Conservation (phyloP, 306 rosid species). For the Cicer chorassanicum region DNA sequence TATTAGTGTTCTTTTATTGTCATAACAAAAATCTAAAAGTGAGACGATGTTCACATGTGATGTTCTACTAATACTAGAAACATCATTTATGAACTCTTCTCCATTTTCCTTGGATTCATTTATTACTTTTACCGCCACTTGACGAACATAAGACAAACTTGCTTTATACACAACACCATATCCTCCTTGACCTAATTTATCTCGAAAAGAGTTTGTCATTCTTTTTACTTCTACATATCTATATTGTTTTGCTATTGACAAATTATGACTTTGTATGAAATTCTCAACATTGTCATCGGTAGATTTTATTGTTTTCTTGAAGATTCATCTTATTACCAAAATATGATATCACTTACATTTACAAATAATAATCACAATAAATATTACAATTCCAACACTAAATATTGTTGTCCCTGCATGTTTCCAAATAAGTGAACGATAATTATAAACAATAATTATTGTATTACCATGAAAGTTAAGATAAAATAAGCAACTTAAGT, state of each 20-base stretch:
- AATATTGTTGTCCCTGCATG: not conserved
- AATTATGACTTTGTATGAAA: slow-evolving; percentile 19
- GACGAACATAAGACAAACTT: slow-evolving; percentile 41
- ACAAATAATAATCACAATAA: not conserved
- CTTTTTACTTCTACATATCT: slow-evolving; percentile 42
- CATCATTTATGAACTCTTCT: slow-evolving; percentile 58
- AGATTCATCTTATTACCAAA: not conserved
- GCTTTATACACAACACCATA: slow-evolving; percentile 54
- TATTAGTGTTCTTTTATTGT: slow-evolving; percentile 49
- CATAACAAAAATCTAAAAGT: slow-evolving; percentile 35
- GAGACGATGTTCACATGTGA: slow-evolving; percentile 50
- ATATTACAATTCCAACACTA: not conserved
- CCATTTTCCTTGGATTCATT: slow-evolving; percentile 43
- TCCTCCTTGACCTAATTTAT: slow-evolving; percentile 51
- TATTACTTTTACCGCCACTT: slow-evolving; percentile 50
- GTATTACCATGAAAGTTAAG: too few species aligned
- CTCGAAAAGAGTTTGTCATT: slow-evolving; percentile 44
- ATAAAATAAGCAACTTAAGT: too few species aligned
- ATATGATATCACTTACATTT: not conserved
- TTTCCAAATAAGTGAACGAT: not conserved
- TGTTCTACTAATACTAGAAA: slow-evolving; percentile 53
- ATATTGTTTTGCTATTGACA: not conserved
- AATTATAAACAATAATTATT: not conserved
- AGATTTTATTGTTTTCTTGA: not conserved
- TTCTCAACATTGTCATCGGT: not conserved